Evolutionary conservation across 177 flowering plant genomes (phyloP), one percentile per base, ranked within the genome.

Genomic region (Vitis hybrid): DNA sequence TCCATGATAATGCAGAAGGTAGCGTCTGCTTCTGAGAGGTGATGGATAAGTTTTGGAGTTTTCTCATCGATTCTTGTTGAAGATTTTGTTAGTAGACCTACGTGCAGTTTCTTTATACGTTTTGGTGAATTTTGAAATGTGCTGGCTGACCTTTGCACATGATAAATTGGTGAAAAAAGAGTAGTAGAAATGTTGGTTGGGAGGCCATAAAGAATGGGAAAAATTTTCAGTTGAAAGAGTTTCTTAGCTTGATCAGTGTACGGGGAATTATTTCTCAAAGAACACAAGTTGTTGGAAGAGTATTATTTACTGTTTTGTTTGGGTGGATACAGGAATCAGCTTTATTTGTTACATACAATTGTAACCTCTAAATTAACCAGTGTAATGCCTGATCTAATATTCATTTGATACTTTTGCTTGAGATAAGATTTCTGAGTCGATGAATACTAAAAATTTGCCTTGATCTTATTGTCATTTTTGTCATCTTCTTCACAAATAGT

Each of bases 1-100:
- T 66, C 82, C 64, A 90, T 94, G 97, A 95, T 95, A 60, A 66
- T 80, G 82, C 87, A 87, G 79, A 90, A 89, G 75, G 91, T 95
- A 57, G 82, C 90, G 52, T 85, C 92, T 61, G 90, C 82, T 75
- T 69, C 88, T 38, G 97, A 88, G 82, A 84, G 86, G 80, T 78
- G 79, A 82, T 79, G 62, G 56, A 66, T 66, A 66, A 68, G 53
- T 3, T 56, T 22, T 19, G 22, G 4, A 28, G 18, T 18, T 8
- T 52, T 60, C 9, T 59, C 2, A 24, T 14, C 51, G 28, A 44
- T 72, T 66, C 50, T 51, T 59, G 59, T 69, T 62, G 38, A 64
- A 62, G 71, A 33, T 54, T 51, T 70, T 50, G 59, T 79, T 19
- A 18, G 67, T 62, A 20, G 56, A 68, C 59, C 58, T 44, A 6